A percentile compares a stretch with the other conserved stretches of the same genome.
phyloP scores from a whole-genome alignment of 2,329 filamentous ascomycete genomes.

The Emergomyces pasteurianus region DNA sequence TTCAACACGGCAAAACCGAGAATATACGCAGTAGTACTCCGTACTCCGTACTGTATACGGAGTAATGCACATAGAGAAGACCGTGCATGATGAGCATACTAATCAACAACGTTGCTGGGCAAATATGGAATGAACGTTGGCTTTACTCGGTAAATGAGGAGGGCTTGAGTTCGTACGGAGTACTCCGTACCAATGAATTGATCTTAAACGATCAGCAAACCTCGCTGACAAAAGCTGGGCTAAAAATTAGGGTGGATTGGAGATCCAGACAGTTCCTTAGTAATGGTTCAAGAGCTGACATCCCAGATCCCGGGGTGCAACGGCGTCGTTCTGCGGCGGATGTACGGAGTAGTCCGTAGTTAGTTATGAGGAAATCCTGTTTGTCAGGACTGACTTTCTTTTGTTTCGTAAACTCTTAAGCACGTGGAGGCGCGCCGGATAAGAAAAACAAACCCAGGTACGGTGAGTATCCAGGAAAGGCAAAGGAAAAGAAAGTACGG shows the following conservation, averaged over 20 bases:
- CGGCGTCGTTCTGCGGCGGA: too few relatives aligned
- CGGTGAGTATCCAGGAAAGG: too few relatives aligned
- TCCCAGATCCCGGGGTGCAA: too few relatives aligned
- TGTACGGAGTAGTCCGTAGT: too few relatives aligned
- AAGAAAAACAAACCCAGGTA: too few relatives aligned
- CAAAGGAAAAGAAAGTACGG: not conserved
- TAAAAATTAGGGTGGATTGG: too few relatives aligned
- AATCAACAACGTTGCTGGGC: not conserved
- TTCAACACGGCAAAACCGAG: not conserved
- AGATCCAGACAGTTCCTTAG: too few relatives aligned
- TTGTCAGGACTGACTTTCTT: not conserved
- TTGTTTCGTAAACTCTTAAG: not conserved
- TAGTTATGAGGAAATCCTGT: too few relatives aligned
- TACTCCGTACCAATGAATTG: not conserved
- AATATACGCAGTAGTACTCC: too few relatives aligned
- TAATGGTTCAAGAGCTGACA: too few relatives aligned
- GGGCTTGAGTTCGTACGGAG: not conserved
- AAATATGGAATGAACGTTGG: not conserved
- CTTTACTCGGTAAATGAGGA: not conserved
- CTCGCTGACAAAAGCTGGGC: not conserved
- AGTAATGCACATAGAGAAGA: not conserved
- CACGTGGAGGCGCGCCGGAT: too few relatives aligned
- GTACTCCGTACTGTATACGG: too few relatives aligned
- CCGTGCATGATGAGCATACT: not conserved
- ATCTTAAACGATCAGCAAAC: not conserved